Base-by-base conservation (phyloP, 2,329 filamentous ascomycete species). In the Aspergillus melleus region DNA sequence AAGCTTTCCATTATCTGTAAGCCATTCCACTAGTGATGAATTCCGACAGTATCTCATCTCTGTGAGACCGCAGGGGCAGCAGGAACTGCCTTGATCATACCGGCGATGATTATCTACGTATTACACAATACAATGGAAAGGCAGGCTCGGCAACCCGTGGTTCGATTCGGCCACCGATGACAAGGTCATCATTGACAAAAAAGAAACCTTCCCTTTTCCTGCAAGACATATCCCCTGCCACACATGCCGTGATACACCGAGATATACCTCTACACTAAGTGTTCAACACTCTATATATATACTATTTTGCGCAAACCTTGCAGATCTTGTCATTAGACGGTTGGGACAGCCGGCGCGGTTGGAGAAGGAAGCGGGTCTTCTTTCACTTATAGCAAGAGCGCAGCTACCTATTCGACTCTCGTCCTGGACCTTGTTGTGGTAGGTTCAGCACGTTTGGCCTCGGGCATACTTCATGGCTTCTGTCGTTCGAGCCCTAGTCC, bases 151-250 rank as follows among this genome's bases (percentile, higher is more conserved):
- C 49, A 52, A 60, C 32, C 57, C 50, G 30, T 61, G 59, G 59
- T 58, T 61, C 59, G 55, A 20, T 39, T 49, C 36, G 39, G 26
- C 49, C 29, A 50, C 30, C 20, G 52, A 57, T 52, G 36, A 52
- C 49, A 30, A 57, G 29, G 20, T 47, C 42, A 54, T 32, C 47
- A 52, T 49, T 44, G 53, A 47, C 44, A 47, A 47, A 12, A 47
- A 47, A 46, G 39, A 46, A 51, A 14, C 9, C 16, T n/a, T 44
- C 16, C 11, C 46, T 50, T 9, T 19, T 19, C 10, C 32, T 19
- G 24, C 16, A 29, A 4, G 49, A n/a, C 19, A 47, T 11, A 47
- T 22, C 36, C 11, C 20, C 19, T 20, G 9, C 19, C 12, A 24
- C 22, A 24, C 44, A 47, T 24, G 19, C 9, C 22, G 9, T 12